Percentiles rank a stretch among this genome's conserved stretches.
Evolutionary conservation across 176 grass and related monocot genomes (phyloP).

Genomic region (Leersia perrieri): DNA sequence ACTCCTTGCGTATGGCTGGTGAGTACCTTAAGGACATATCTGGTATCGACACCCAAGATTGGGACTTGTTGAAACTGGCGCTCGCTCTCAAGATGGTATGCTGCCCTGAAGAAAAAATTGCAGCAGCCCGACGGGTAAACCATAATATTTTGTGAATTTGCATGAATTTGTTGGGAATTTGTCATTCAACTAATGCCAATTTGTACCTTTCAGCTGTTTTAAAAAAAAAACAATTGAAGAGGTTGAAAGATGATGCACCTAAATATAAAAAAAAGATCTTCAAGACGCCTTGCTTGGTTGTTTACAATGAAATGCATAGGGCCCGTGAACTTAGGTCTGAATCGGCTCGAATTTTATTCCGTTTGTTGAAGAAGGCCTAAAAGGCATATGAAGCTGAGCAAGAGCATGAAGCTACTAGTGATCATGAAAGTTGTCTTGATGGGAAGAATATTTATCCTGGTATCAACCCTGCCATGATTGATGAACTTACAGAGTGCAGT

Average conservation of each 20-base stretch:
- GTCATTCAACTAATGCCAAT: too few relatives aligned
- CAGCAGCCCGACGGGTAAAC: too few relatives aligned
- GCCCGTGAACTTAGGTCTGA: neutral
- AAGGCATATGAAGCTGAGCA: neutral
- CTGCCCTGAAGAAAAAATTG: neutral
- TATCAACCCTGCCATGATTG: slow-evolving; percentile 56
- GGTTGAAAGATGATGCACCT: too few relatives aligned
- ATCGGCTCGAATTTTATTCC: neutral
- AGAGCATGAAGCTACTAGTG: slow-evolving; percentile 31
- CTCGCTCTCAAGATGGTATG: neutral
- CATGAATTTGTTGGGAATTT: too few relatives aligned
- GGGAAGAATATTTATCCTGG: slow-evolving; percentile 70
- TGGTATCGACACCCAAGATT: neutral
- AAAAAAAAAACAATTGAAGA: too few relatives aligned
- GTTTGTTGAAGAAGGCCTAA: neutral
- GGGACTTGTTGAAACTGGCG: neutral
- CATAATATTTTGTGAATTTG: too few relatives aligned
- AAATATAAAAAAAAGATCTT: too few relatives aligned
- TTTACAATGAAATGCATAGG: neutral
- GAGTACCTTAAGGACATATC: neutral
- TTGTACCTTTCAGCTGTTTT: too few relatives aligned
- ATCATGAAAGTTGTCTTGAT: slow-evolving; percentile 58
- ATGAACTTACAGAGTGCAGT: slow-evolving; percentile 70
- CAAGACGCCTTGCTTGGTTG: too few relatives aligned
- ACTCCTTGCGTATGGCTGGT: neutral